Conservation (phyloP, 176 grass and related monocot species). For the Hordeum vulgare region DNA sequence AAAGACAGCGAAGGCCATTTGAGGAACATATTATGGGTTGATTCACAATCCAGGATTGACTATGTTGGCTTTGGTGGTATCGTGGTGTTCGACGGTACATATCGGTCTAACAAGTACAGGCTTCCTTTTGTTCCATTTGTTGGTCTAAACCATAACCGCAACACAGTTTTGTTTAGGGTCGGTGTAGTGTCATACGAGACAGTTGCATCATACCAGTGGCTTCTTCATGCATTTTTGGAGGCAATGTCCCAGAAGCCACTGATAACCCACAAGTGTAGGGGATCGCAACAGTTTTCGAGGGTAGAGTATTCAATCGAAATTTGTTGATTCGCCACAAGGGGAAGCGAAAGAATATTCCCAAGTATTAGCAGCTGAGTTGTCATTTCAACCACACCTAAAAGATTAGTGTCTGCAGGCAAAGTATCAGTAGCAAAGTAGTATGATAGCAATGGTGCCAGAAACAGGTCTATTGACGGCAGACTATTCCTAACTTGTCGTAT, state of each 20-base stretch:
- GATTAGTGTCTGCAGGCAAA: too few relatives aligned
- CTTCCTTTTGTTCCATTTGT: not conserved
- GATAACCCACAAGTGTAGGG: too few relatives aligned
- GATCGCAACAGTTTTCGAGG: too few relatives aligned
- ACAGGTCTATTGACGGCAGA: too few relatives aligned
- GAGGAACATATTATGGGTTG: not conserved
- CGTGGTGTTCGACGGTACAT: not conserved
- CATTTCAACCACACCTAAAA: too few relatives aligned
- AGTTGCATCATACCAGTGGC: not conserved
- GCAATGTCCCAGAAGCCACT: not conserved
- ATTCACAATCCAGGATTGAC: not conserved
- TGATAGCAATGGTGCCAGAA: too few relatives aligned
- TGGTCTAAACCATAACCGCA: not conserved
- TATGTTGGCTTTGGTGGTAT: not conserved
- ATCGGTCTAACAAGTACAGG: not conserved
- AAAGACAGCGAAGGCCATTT: not conserved
- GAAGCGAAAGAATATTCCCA: too few relatives aligned
- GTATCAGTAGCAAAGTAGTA: too few relatives aligned
- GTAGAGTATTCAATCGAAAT: too few relatives aligned
- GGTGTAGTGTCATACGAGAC: not conserved
- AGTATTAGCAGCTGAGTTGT: too few relatives aligned
- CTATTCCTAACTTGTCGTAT: too few relatives aligned
- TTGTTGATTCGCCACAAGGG: too few relatives aligned
- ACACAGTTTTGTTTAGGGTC: not conserved
- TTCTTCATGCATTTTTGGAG: not conserved